Percentiles rank a stretch among this genome's conserved stretches.
These are phyloP conservation scores for Lecanicillium sp. DNA, from an alignment of 2,329 filamentous ascomycete genomes.

Conservation along the genomic window DNA sequence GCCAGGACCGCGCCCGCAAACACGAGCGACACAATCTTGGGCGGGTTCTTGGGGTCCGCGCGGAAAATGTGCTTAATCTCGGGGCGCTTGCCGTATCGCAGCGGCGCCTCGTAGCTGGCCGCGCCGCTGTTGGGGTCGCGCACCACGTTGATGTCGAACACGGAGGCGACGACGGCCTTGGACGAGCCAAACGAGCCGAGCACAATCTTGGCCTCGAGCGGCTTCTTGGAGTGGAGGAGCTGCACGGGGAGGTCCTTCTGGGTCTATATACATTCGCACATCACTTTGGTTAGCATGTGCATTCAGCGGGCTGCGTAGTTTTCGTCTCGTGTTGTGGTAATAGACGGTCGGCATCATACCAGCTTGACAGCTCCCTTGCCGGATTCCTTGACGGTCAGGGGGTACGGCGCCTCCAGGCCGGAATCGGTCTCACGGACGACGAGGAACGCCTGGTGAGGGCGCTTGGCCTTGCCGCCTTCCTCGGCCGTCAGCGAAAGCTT, in stretches of 20 bases:
- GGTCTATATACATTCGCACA: conserved; percentile 48
- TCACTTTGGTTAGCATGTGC: neutral
- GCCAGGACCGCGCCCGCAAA: conserved; percentile 70
- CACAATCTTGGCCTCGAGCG: conserved; percentile 74
- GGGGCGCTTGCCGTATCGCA: conserved; percentile 76
- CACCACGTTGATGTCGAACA: conserved; percentile 67
- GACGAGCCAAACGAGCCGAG: conserved; percentile 81
- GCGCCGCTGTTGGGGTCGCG: conserved; percentile 56
- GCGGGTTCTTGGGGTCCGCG: conserved; percentile 70
- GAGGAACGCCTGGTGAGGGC: conserved; percentile 91
- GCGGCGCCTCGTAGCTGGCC: conserved; percentile 56
- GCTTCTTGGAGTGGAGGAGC: conserved; percentile 61
- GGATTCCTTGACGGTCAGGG: conserved; percentile 75
- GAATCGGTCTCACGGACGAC: conserved; percentile 67
- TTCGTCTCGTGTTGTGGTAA: neutral
- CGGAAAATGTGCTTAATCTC: conserved; percentile 93
- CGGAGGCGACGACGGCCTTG: conserved; percentile 57
- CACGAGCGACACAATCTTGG: conserved; percentile 68
- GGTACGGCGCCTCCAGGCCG: conserved; percentile 81
- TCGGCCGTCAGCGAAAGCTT: conserved; percentile 78
- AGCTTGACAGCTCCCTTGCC: conserved; percentile 83
- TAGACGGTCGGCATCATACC: conserved; percentile 48
- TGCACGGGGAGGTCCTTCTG: conserved; percentile 85
- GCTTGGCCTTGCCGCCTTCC: conserved; percentile 70
- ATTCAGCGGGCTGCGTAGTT: conserved; percentile 17